A percentile compares a stretch with the other conserved stretches of the same genome.
These are phyloP conservation scores for Oryza australiensis DNA, from an alignment of 176 grass and related monocot genomes.

Conservation along the genomic window DNA sequence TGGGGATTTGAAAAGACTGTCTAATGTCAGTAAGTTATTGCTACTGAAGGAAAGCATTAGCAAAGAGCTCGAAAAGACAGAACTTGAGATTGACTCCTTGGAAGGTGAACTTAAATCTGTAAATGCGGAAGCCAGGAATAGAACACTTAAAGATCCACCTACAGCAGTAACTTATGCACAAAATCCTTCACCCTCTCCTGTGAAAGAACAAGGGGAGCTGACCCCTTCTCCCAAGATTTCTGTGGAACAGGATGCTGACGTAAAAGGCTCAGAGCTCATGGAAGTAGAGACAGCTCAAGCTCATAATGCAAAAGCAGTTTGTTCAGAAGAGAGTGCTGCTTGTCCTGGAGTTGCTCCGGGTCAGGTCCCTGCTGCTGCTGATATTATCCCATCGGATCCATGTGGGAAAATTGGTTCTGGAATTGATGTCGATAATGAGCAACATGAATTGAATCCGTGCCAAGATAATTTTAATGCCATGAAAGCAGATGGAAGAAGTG, in stretches of 20 bases:
- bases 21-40: constrained; percentile 56
- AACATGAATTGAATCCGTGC: constrained; percentile 23
- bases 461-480: constrained; percentile 39
- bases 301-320: constrained; percentile 32
- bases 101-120: constrained; percentile 76
- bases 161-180: constrained; percentile 20
- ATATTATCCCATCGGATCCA: constrained; percentile 22
- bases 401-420: constrained; percentile 19
- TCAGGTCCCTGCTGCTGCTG: constrained; percentile 15
- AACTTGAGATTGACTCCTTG: constrained; percentile 83
- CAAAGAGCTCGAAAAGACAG: constrained; percentile 80
- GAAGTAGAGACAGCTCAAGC: constrained; percentile 25
- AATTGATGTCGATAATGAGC: constrained; percentile 26
- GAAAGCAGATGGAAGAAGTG: constrained; percentile 16
- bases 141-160: constrained; percentile 27
- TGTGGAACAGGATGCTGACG: constrained; percentile 14
- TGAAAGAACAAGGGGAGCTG: constrained; percentile 37
- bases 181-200: constrained; percentile 40
- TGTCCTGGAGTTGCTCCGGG: constrained; percentile 17
- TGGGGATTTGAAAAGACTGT: constrained; percentile 63
- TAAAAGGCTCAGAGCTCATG: constrained; percentile 21
- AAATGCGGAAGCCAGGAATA: constrained; percentile 26
- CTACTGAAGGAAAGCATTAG: constrained; percentile 72
- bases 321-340: constrained; percentile 44
- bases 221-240: constrained; percentile 18